Evolutionary conservation across 164 flowering plant genomes (phyloP), one percentile per base, ranked within the genome.

Genomic region (Chloranthus sessilifolius): DNA sequence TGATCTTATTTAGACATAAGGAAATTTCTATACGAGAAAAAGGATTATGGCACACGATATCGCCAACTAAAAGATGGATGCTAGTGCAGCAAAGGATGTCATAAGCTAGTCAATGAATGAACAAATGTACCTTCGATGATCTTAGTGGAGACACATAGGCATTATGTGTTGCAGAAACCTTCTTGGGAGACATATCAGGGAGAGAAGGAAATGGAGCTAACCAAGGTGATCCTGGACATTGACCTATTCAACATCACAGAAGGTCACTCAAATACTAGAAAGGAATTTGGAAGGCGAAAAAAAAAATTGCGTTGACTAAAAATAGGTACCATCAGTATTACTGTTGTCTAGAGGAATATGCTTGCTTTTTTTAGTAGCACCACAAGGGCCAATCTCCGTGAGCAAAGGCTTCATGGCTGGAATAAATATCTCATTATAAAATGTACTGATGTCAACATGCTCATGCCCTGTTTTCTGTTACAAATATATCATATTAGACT

Each of bases 101-200:
- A 3, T 10, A 30, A 36, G 25, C 20, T 9, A 30, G 33, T 3
- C 36, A 29, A 40, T 11, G 34, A 40, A 14, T 7, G 30, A 43
- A 54, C 14, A 20, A 55, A 21, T 25, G 12, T 70, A 89, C 99
- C 95, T 89, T 94, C 6, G 97, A 78, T 27, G 96, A 78, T 28
- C 99, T 78, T 59, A 94, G 56, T 16, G 99, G 99, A 35, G 99
- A 94, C 33, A 89, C 99, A 47, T 87, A 94, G n/a, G 89, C 95
- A 69, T 94, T 94, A 55, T 80, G 99, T 21, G 76, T 46, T 4
- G 94, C 74, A 56, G 99, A 90, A 28, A 94, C 97, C 68, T 94
- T 90, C 77, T 87, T 90, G 1, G 99, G 99, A 17, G 99, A 94
- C 95, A 94, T 87, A 61, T 94, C 97, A 49, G 99, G 99, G 21